A percentile compares a stretch with the other conserved stretches of the same genome.
phyloP scores from a whole-genome alignment of 73 alveolate species.

The Stentor coeruleus region DNA sequence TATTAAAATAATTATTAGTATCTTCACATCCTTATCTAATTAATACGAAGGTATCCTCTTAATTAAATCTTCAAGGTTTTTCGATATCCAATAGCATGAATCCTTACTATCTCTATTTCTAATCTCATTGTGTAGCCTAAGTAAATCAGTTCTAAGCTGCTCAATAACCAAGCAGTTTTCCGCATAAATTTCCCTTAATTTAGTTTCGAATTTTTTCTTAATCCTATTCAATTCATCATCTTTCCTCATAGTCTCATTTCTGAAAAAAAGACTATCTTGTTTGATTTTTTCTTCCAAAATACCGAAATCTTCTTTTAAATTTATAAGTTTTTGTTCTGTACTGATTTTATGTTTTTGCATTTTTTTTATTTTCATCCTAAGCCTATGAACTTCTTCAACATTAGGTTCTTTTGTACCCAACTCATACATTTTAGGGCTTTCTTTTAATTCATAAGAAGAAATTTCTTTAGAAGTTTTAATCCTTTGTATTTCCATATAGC shows the following conservation, averaged over 20 bases:
- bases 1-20: too few species aligned
- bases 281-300: slow-evolving; percentile 6
- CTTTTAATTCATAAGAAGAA: too few species aligned
- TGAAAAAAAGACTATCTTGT: slow-evolving; percentile 14
- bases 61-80: slow-evolving; percentile 1
- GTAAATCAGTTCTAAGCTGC: background rate
- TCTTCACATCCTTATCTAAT: too few species aligned
- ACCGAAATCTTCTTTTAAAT: background rate
- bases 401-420: too few species aligned
- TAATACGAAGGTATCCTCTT: background rate
- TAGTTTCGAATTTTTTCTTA: slow-evolving; percentile 2
- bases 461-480: too few species aligned
- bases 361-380: too few species aligned
- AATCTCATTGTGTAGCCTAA: background rate
- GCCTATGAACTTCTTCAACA: background rate
- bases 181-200: background rate
- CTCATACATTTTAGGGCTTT: too few species aligned
- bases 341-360: background rate
- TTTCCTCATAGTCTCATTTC: background rate
- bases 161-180: background rate
- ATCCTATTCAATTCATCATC: slow-evolving; percentile 8
- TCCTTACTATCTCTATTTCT: background rate
- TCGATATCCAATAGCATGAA: background rate
- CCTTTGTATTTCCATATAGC: too few species aligned
- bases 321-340: background rate